Evolutionary conservation across 129 eudicot genomes (phyloP).

Genomic region (Mikania micrantha): DNA sequence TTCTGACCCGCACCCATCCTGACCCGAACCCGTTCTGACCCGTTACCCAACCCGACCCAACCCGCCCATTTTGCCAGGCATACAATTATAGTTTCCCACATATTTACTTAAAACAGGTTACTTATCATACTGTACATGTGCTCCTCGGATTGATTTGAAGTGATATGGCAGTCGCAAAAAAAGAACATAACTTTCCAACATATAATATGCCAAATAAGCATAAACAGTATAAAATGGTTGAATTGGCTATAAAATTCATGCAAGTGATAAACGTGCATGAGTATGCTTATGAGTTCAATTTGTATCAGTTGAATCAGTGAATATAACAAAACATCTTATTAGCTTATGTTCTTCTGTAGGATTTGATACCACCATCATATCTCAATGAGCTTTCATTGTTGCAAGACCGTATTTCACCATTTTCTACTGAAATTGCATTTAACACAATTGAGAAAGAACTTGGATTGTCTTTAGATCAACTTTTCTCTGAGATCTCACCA

Average conservation of each 20-base stretch:
- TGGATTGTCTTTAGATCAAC: slow-evolving; percentile 53
- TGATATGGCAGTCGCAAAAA: not conserved
- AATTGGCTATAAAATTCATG: not conserved
- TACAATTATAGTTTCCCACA: not conserved
- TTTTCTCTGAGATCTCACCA: slow-evolving; percentile 85
- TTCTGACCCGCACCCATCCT: too few relatives aligned
- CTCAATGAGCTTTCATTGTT: slow-evolving; percentile 77
- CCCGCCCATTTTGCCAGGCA: too few relatives aligned
- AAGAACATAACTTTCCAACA: not conserved
- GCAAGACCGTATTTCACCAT: slow-evolving; percentile 93
- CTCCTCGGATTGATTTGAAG: not conserved
- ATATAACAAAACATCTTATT: not conserved
- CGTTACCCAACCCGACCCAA: too few relatives aligned
- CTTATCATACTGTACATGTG: not conserved
- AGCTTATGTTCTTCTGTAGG: slow-evolving; percentile 42
- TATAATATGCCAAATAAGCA: not conserved
- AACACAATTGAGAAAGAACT: slow-evolving; percentile 84
- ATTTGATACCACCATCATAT: slow-evolving; percentile 84
- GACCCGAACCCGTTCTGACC: too few relatives aligned
- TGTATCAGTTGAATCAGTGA: not conserved
- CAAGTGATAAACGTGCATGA: not conserved
- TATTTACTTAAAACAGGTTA: not conserved
- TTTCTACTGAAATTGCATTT: slow-evolving; percentile 81
- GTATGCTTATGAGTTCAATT: not conserved
- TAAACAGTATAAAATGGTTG: not conserved